A percentile compares a stretch with the other conserved stretches of the same genome.
phyloP scores from a whole-genome alignment of 768 basidiomycete species.

The Lactarius akahatsu region DNA sequence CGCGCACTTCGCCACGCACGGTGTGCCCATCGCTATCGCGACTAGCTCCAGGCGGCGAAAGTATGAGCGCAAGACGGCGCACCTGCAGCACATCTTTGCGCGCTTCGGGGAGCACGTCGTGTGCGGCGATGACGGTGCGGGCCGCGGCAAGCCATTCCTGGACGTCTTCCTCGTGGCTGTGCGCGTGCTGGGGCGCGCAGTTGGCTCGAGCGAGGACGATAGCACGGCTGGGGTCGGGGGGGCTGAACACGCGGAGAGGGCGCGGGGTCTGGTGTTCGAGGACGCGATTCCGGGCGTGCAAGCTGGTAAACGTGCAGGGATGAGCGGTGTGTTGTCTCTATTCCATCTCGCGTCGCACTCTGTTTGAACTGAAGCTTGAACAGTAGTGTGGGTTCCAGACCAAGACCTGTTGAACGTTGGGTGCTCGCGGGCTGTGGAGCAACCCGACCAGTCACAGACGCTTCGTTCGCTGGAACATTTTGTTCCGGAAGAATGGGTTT shows the following conservation, averaged over 20 bases:
- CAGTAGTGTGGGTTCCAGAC: constrained; percentile 88
- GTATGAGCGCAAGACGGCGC: constrained; percentile 63
- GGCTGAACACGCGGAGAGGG: constrained; percentile 46
- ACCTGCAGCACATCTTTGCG: constrained; percentile 57
- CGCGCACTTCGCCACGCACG: constrained; percentile 61
- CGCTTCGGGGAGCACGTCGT: constrained; percentile 64
- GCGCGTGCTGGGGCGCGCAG: constrained; percentile 51
- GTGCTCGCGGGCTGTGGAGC: constrained; percentile 42
- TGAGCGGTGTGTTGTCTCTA: constrained; percentile 59
- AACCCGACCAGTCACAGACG: constrained; percentile 58
- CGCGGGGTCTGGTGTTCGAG: constrained; percentile 76
- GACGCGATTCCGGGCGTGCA: constrained; percentile 76
- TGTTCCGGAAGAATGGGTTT: constrained; percentile 76
- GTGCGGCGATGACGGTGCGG: constrained; percentile 58
- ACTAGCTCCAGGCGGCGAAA: constrained; percentile 71
- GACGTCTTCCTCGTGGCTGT: constrained; percentile 82
- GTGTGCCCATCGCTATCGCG: constrained; percentile 77
- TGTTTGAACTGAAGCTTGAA: background rate
- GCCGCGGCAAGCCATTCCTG: constrained; percentile 44
- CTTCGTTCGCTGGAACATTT: constrained; percentile 69
- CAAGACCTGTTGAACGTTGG: constrained; percentile 55
- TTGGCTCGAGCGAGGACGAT: constrained; percentile 50
- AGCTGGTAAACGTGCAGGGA: constrained; percentile 80
- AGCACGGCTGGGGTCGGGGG: constrained; percentile 37
- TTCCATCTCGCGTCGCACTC: background rate